These are phyloP conservation scores for Penicillium digitatum DNA, from an alignment of 2,329 filamentous ascomycete species.

Conservation along the genomic window DNA sequence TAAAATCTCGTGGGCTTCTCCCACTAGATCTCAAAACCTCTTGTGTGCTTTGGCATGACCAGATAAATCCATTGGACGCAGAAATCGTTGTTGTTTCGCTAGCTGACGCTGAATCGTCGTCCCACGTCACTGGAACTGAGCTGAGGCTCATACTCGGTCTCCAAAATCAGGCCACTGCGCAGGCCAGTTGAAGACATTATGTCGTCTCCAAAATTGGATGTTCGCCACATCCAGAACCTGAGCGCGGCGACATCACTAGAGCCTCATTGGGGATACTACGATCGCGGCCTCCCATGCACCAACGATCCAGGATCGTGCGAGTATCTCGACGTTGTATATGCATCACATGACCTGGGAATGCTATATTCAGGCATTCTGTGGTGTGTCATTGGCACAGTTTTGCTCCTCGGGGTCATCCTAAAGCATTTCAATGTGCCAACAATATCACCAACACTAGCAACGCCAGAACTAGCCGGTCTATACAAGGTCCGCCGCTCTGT, in stretches of 20 bases:
- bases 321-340: conserved; percentile 56
- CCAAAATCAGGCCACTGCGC: not conserved
- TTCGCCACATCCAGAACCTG: conserved; percentile 48
- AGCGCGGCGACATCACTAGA: conserved; percentile 40
- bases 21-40: not conserved
- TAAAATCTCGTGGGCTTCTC: not conserved
- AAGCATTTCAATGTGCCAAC: conserved; percentile 12
- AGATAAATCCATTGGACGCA: not conserved
- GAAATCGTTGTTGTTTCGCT: not conserved
- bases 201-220: conserved; percentile 6
- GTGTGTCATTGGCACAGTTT: conserved; percentile 50
- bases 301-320: conserved; percentile 56
- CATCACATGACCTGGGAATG: conserved; percentile 53
- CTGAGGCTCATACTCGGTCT: not conserved
- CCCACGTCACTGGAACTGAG: not conserved
- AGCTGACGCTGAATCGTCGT: not conserved
- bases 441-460: not conserved
- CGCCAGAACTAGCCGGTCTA: conserved; percentile 5
- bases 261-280: conserved; percentile 56
- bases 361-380: conserved; percentile 56
- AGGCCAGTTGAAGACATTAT: conserved; percentile 4
- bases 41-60: not conserved
- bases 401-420: conserved; percentile 43
- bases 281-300: conserved; percentile 54
- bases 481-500: conserved; percentile 10